Conservation (phyloP, 1,284 basidiomycete genomes). For the Exobasidium cylindrosporum region DNA sequence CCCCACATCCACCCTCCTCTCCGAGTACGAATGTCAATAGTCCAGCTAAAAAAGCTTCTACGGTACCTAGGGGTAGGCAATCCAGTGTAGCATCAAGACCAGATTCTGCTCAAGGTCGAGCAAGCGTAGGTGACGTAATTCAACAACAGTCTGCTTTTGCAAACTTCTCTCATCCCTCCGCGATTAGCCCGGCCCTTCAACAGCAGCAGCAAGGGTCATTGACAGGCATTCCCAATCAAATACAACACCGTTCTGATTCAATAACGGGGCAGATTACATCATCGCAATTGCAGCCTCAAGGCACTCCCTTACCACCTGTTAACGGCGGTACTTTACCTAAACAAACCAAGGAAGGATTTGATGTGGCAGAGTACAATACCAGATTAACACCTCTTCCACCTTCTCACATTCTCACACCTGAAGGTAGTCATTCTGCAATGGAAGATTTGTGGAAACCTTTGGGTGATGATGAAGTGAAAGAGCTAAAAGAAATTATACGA, state of each 20-base stretch:
- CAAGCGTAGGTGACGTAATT: background rate
- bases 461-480: conserved; percentile 58
- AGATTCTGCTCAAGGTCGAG: background rate
- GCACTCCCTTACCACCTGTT: conserved; percentile 33
- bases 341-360: conserved; percentile 53
- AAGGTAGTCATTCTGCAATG: conserved; percentile 53
- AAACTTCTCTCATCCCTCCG: background rate
- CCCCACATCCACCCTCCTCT: background rate
- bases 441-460: conserved; percentile 58
- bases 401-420: conserved; percentile 6
- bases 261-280: background rate
- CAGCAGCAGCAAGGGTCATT: background rate
- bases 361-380: conserved; percentile 66
- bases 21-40: background rate
- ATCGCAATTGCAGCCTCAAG: background rate
- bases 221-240: conserved; percentile 11
- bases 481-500: conserved; percentile 62
- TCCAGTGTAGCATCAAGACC: background rate
- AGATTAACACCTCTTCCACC: conserved; percentile 67
- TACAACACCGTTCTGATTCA: conserved; percentile 1
- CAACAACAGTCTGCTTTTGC: background rate
- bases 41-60: background rate
- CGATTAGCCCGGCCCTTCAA: background rate
- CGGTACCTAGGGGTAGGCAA: background rate
- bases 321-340: conserved; percentile 53